These are phyloP conservation scores for cucumber (Cucumis sativus) DNA, from an alignment of 306 rosid genomes.

Conservation along the genomic window DNA sequence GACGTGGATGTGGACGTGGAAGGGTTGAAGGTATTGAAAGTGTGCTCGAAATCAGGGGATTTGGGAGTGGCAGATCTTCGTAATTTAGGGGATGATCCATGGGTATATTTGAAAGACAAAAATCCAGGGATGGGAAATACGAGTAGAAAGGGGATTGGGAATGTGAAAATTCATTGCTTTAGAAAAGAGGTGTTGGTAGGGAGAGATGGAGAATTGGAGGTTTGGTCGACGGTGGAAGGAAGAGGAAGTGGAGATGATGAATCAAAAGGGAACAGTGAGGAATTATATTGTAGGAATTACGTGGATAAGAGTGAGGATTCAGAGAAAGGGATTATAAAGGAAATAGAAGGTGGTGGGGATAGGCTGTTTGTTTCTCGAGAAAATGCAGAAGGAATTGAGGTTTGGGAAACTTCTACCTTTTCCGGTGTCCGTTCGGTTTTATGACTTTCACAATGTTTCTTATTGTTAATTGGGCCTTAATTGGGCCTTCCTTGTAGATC, in stretches of 20 bases:
- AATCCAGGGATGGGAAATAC: constrained; percentile 45
- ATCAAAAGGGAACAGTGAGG: constrained; percentile 18
- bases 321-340: constrained; percentile 54
- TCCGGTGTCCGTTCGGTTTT: constrained; percentile 25
- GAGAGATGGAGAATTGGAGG: constrained; percentile 71
- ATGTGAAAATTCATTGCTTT: constrained; percentile 38
- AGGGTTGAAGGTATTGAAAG: constrained; percentile 42
- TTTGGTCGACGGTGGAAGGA: constrained; percentile 47
- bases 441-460: constrained; percentile 5
- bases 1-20: constrained; percentile 54
- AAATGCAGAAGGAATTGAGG: constrained; percentile 77
- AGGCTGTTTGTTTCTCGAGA: constrained; percentile 74
- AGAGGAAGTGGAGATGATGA: constrained; percentile 19
- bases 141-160: constrained; percentile 13
- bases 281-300: constrained; percentile 34
- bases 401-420: constrained; percentile 74
- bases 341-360: constrained; percentile 78
- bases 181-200: constrained; percentile 61
- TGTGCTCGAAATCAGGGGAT: constrained; percentile 78
- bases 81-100: constrained; percentile 61
- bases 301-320: constrained; percentile 58
- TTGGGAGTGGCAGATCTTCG: constrained; percentile 80
- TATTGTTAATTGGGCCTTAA: background rate
- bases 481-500: background rate
- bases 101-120: constrained; percentile 73